A percentile compares a stretch with the other conserved stretches of the same genome.
These are phyloP conservation scores for Russula sp. DNA, from an alignment of 768 basidiomycete genomes.

Conservation along the genomic window DNA sequence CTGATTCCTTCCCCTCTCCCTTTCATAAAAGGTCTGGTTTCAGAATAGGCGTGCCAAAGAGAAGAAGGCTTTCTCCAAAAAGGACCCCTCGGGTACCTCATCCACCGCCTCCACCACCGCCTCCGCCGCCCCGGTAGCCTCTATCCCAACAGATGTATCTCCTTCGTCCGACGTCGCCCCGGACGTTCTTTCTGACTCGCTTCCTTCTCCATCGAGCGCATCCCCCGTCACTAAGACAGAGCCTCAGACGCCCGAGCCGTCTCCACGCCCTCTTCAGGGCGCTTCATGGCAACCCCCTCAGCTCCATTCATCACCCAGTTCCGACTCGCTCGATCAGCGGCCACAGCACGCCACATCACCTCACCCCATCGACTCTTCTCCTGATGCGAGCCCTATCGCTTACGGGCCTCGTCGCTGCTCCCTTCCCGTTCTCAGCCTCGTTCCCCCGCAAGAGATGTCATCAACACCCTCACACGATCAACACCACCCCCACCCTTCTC, in stretches of 20 bases:
- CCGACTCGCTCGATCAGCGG: slow-evolving; percentile 5
- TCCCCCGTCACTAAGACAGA: slow-evolving; percentile 20
- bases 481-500: not conserved
- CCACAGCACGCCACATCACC: not conserved
- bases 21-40: slow-evolving; percentile 67
- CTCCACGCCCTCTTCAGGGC: slow-evolving; percentile 7
- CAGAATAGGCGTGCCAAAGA: slow-evolving; percentile 88
- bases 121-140: not conserved
- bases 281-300: slow-evolving; percentile 16
- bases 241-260: slow-evolving; percentile 20
- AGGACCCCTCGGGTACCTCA: not conserved
- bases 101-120: slow-evolving; percentile 1
- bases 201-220: slow-evolving; percentile 4
- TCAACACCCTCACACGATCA: not conserved
- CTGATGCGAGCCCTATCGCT: not conserved
- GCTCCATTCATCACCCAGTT: not conserved
- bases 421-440: slow-evolving; percentile 17
- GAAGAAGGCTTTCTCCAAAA: slow-evolving; percentile 40
- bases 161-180: not conserved
- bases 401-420: slow-evolving; percentile 21
- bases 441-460: slow-evolving; percentile 13
- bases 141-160: not conserved
- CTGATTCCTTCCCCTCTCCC: slow-evolving; percentile 11
- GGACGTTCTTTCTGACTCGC: not conserved
- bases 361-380: slow-evolving; percentile 7